Evolutionary conservation across 1,284 basidiomycete genomes (phyloP).

Genomic region (Fereydounia khargensis): DNA sequence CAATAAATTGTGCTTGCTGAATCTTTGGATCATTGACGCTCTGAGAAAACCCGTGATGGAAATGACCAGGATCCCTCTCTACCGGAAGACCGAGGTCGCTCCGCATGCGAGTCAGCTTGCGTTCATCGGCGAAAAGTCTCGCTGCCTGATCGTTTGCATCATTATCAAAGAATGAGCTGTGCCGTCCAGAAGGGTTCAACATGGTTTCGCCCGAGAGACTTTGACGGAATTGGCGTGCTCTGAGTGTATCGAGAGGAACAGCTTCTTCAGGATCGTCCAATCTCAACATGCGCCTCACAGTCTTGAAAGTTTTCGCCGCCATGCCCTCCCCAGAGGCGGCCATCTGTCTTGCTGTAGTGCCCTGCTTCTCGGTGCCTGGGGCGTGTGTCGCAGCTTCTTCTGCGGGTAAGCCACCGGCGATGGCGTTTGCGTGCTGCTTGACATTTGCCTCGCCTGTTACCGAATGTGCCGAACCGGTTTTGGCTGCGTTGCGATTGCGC

Average conservation of each 20-base stretch:
- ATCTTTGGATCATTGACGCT: slow-evolving; percentile 70
- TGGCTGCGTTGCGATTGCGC: slow-evolving; percentile 61
- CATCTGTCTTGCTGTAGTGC: slow-evolving; percentile 1
- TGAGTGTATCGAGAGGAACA: slow-evolving; percentile 64
- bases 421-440: slow-evolving; percentile 18
- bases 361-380: background rate
- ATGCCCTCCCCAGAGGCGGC: slow-evolving; percentile 15
- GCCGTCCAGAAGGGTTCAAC: slow-evolving; percentile 5
- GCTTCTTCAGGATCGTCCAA: slow-evolving; percentile 66
- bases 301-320: slow-evolving; percentile 25
- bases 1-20: slow-evolving; percentile 82
- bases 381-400: slow-evolving; percentile 6
- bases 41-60: slow-evolving; percentile 2
- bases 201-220: slow-evolving; percentile 37
- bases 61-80: slow-evolving; percentile 11
- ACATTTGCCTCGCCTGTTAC: slow-evolving; percentile 9
- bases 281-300: slow-evolving; percentile 37
- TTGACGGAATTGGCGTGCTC: slow-evolving; percentile 32
- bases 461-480: slow-evolving; percentile 5
- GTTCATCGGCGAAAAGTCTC: slow-evolving; percentile 65
- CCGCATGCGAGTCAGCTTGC: slow-evolving; percentile 63
- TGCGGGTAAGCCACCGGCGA: slow-evolving; percentile 31
- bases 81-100: slow-evolving; percentile 43
- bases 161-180: slow-evolving; percentile 11
- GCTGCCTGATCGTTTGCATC: slow-evolving; percentile 44